A percentile compares a stretch with the other conserved stretches of the same genome.
Conservation (phyloP, 257 asterid genomes). For the Solanum okadae region DNA sequence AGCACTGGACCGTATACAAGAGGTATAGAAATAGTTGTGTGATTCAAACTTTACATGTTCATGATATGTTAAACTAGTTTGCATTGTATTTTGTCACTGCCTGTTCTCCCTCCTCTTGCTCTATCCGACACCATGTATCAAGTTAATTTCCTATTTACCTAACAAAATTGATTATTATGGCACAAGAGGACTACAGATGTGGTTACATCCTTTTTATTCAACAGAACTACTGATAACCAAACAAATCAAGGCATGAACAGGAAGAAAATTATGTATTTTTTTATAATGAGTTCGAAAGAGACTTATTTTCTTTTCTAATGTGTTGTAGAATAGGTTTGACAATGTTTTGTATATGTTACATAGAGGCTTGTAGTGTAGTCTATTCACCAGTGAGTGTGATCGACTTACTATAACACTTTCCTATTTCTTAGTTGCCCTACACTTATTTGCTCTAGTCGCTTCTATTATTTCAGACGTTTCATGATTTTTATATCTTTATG, state of each 20-base stretch:
- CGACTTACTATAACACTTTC: neutral
- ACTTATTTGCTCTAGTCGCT: neutral
- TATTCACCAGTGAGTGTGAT: neutral
- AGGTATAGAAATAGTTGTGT: constrained; percentile 26
- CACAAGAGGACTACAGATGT: neutral
- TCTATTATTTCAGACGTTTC: neutral
- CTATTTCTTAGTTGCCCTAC: neutral
- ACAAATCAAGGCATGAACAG: neutral
- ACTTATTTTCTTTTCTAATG: neutral
- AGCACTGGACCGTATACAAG: constrained; percentile 90
- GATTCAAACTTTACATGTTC: neutral
- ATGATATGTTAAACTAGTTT: neutral
- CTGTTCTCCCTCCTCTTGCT: neutral
- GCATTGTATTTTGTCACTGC: neutral
- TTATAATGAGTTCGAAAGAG: neutral
- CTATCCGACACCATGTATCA: neutral
- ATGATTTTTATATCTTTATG: neutral
- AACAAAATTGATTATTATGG: neutral
- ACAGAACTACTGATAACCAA: neutral
- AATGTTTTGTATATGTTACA: neutral
- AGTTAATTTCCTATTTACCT: neutral
- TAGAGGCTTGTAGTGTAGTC: neutral
- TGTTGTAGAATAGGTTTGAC: neutral
- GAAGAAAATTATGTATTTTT: neutral
- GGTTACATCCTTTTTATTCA: neutral